A percentile compares a stretch with the other conserved stretches of the same genome.
These are phyloP conservation scores for Schwanniomyces etchellsii DNA, from an alignment of 1,139 yeast species.

Conservation along the genomic window DNA sequence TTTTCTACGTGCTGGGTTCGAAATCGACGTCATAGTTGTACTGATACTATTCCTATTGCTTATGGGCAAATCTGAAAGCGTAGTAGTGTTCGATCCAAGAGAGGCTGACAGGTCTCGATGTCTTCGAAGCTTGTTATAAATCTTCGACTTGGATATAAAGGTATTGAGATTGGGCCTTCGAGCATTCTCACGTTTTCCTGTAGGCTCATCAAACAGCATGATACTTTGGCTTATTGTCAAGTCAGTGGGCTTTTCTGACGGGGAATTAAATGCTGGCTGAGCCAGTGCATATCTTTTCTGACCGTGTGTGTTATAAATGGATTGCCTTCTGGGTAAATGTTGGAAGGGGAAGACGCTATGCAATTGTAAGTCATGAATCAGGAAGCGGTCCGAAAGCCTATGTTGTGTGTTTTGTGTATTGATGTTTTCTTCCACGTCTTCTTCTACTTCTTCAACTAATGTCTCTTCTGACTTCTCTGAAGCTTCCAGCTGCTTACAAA, in stretches of 20 bases:
- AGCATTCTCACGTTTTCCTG: slow-evolving; percentile 15
- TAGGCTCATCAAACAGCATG: no score
- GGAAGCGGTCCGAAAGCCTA: neutral
- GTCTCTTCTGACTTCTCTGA: neutral
- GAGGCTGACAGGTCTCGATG: slow-evolving; percentile 35
- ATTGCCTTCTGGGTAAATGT: slow-evolving; percentile 8
- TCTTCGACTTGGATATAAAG: slow-evolving; percentile 31
- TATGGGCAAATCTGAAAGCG: slow-evolving; percentile 11
- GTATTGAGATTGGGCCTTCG: slow-evolving; percentile 23
- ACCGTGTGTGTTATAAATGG: no score
- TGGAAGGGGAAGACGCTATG: slow-evolving; percentile 9
- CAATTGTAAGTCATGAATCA: neutral
- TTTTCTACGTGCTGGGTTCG: no score
- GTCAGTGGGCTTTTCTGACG: slow-evolving; percentile 11
- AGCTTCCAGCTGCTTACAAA: slow-evolving; percentile 7
- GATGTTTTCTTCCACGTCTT: slow-evolving; percentile 9
- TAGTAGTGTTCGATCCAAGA: slow-evolving; percentile 20
- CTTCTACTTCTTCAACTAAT: slow-evolving; percentile 17
- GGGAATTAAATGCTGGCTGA: no score
- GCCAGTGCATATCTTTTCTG: no score
- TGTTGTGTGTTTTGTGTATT: slow-evolving; percentile 14
- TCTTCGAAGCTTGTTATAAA: slow-evolving; percentile 35
- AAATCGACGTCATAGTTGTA: slow-evolving; percentile 18
- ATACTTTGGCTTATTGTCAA: slow-evolving; percentile 16
- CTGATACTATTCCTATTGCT: slow-evolving; percentile 22